Evolutionary conservation across 768 basidiomycete genomes (phyloP).

Genomic region (Vararia minispora): DNA sequence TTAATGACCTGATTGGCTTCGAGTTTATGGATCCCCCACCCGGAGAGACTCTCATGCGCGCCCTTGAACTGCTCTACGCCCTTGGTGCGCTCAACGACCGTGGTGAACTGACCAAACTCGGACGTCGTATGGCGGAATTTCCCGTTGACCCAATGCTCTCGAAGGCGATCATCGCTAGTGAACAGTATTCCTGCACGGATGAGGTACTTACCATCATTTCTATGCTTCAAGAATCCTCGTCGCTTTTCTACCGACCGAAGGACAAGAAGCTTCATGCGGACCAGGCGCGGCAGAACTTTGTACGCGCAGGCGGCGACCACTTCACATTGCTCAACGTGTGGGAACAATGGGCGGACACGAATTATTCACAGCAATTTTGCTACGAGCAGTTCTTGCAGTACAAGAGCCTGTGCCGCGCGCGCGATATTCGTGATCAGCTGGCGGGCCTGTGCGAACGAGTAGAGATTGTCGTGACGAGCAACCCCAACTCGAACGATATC

Average conservation of each 20-base stretch:
- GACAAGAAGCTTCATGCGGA: constrained; percentile 98
- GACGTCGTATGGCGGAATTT: constrained; percentile 96
- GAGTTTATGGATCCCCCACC: constrained; percentile 99
- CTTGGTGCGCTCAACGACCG: constrained; percentile 92
- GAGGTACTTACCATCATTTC: constrained; percentile 96
- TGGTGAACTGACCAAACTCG: constrained; percentile 95
- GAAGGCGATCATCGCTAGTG: constrained; percentile 93
- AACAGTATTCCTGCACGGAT: constrained; percentile 89
- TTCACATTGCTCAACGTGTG: constrained; percentile 96
- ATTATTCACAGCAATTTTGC: constrained; percentile 94
- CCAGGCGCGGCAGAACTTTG: constrained; percentile 95
- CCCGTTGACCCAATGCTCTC: constrained; percentile 97
- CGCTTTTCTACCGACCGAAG: constrained; percentile 94
- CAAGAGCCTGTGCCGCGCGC: constrained; percentile 87
- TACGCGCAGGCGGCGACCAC: constrained; percentile 92
- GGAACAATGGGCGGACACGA: constrained; percentile 98
- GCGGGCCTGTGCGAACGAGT: constrained; percentile 95
- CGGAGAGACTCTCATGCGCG: constrained; percentile 93
- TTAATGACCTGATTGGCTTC: constrained; percentile 96
- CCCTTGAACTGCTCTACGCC: constrained; percentile 88
- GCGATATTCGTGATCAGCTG: constrained; percentile 94
- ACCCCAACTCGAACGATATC: constrained; percentile 89
- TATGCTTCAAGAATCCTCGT: constrained; percentile 93
- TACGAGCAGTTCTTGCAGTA: constrained; percentile 94
- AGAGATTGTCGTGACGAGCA: constrained; percentile 79